These are phyloP conservation scores for Phoenix roebelenii DNA, from an alignment of 176 grass and related monocot species.

Conservation along the genomic window DNA sequence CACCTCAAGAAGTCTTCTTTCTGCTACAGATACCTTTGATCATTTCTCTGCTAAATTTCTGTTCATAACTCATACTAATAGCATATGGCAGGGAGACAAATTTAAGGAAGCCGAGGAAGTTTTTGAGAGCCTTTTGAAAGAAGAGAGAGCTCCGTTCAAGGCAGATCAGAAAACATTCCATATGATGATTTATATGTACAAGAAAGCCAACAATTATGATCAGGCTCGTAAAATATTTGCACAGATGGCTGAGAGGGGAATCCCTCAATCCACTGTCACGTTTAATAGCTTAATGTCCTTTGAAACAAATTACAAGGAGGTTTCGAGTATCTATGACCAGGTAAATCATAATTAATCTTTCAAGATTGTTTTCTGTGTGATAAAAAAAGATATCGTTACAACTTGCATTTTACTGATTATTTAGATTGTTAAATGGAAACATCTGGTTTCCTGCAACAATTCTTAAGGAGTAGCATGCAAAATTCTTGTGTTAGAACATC, in stretches of 20 bases:
- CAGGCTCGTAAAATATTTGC: slow-evolving; percentile 64
- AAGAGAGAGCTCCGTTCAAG: slow-evolving; percentile 64
- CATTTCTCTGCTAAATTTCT: no score
- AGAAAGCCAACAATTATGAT: slow-evolving; percentile 66
- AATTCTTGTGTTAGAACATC: no score
- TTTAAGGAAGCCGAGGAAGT: slow-evolving; percentile 58
- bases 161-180: slow-evolving; percentile 98
- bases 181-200: slow-evolving; percentile 99
- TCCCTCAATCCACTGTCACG: slow-evolving; percentile 67
- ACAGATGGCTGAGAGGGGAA: slow-evolving; percentile 70
- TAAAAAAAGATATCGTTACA: no score
- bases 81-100: slow-evolving; percentile 51
- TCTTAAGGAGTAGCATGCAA: no score
- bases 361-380: no score
- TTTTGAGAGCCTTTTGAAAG: slow-evolving; percentile 72
- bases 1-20: no score
- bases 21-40: no score
- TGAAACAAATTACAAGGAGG: slow-evolving; percentile 87
- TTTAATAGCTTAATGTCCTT: slow-evolving; percentile 98
- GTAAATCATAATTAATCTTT: slow-evolving; percentile 21
- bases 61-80: no score
- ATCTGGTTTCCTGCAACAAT: no score
- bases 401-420: no score
- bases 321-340: slow-evolving; percentile 98
- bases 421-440: no score